Conservation (phyloP, 2,329 filamentous ascomycete genomes). For the Reticulascus tulasneorum region DNA sequence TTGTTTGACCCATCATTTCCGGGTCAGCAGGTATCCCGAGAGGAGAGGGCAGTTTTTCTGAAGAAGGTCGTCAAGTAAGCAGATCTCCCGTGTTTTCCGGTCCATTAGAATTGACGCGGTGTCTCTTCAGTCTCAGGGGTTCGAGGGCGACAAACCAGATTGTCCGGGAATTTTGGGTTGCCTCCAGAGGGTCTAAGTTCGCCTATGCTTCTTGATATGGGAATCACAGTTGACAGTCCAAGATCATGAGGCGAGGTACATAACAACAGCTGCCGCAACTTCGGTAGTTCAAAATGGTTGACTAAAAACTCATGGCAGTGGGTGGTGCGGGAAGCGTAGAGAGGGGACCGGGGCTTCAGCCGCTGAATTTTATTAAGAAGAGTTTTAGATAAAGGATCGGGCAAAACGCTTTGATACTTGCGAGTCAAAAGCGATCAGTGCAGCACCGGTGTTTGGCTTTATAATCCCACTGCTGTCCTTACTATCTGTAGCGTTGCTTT, state of each 20-base stretch:
- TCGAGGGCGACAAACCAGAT: slow-evolving; percentile 61
- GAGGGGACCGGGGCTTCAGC: too few relatives aligned
- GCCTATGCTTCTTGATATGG: slow-evolving; percentile 50
- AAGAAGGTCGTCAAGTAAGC: slow-evolving; percentile 61
- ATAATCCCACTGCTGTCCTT: slow-evolving; percentile 47
- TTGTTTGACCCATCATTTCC: slow-evolving; percentile 54
- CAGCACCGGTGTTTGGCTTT: too few relatives aligned
- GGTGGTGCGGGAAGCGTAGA: too few relatives aligned
- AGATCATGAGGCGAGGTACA: too few relatives aligned
- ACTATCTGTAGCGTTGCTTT: slow-evolving; percentile 52
- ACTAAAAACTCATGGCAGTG: too few relatives aligned
- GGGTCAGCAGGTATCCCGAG: slow-evolving; percentile 51
- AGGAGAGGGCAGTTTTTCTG: slow-evolving; percentile 61
- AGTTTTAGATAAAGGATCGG: too few relatives aligned
- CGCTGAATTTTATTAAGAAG: too few relatives aligned
- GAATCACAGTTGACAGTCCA: too few relatives aligned
- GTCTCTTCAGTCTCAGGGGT: slow-evolving; percentile 55
- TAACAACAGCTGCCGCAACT: too few relatives aligned
- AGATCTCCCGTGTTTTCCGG: not conserved
- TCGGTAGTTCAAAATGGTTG: too few relatives aligned
- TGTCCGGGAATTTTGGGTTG: slow-evolving; percentile 70
- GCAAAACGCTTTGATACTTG: too few relatives aligned
- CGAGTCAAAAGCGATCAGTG: too few relatives aligned
- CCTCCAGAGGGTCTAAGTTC: slow-evolving; percentile 58
- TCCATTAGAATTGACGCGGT: slow-evolving; percentile 1